Evolutionary conservation across 768 basidiomycete genomes (phyloP).

Genomic region (Lactarius tabidus): DNA sequence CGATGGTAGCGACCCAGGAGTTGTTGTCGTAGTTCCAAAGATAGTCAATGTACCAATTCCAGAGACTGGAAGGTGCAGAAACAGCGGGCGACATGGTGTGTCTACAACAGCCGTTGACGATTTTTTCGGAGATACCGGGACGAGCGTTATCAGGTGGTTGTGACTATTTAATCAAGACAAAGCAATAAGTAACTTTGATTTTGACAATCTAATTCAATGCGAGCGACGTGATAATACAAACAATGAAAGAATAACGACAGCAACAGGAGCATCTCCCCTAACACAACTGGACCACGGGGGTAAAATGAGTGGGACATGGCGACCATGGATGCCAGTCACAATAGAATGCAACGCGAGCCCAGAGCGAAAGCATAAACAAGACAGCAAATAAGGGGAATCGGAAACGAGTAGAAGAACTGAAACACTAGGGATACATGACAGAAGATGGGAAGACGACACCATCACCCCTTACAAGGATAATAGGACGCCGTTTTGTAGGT

Average conservation of each 20-base stretch:
- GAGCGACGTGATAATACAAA: constrained; percentile 1
- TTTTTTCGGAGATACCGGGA: neutral
- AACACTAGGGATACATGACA: constrained; percentile 67
- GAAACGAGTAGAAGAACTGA: neutral
- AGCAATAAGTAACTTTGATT: neutral
- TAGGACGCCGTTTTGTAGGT: constrained; percentile 64
- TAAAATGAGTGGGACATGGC: neutral
- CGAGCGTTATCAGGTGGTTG: neutral
- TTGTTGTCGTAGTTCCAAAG: constrained; percentile 59
- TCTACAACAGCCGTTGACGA: neutral
- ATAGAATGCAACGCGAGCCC: constrained; percentile 11
- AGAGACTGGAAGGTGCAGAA: constrained; percentile 44
- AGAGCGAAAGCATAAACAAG: constrained; percentile 15
- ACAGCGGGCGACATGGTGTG: constrained; percentile 24
- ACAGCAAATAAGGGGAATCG: constrained; percentile 14
- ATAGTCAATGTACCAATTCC: constrained; percentile 57
- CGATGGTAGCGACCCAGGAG: constrained; percentile 65
- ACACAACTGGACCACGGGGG: neutral
- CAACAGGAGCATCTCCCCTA: neutral
- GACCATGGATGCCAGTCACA: neutral
- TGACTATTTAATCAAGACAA: neutral
- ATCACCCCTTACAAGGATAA: constrained; percentile 78
- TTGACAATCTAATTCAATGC: constrained; percentile 6
- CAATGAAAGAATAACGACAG: constrained; percentile 5
- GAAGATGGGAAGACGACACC: constrained; percentile 86